Evolutionary conservation across 805 yeast genomes (phyloP), one percentile per base, ranked within the genome.

Genomic region (Suhomyces tanzawaensis): DNA sequence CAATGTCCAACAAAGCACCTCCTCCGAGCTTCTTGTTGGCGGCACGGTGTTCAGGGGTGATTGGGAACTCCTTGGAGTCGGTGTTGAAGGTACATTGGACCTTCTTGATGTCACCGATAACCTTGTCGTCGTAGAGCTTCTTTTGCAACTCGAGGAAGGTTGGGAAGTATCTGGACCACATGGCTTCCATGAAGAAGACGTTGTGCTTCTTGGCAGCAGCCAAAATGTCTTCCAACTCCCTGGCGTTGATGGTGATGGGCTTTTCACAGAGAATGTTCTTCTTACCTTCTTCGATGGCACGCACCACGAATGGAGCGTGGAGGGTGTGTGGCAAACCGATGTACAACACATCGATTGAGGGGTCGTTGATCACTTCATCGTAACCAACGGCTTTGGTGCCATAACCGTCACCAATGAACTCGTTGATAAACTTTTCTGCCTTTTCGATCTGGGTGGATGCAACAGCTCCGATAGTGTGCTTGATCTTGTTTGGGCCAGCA

Each of bases 161-260:
- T 2, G 83, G 83, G 60, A 74, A 71, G 45, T 71, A 75, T 34
- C 78, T 62, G 4, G 80, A 69, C 82, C 82, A 76, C 36, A 74
- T 69, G 4, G 76, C 84, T 53, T 79, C 85, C 81, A 79, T 72
- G 25, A 79, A 57, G 42, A 72, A 76, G 34, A 66, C 49, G 1
- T 63, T 60, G 51, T 69, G 66, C 38, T 52, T 42, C 46, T 61
- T 59, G 3, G 83, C 83, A 32, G 68, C 60, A 1, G 51, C 60
- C 34, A 66, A 53, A 8, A 77, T 49, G 28, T 64, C 70, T 19
- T 57, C 46, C 5, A 76, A 65, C 39, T 77, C 79, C 15, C 54
- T 53, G 3, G 55, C 57, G 43, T 74, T 76, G 35, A 77, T 66
- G 2, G 78, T 69, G 46, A 76, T 58, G 6, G 82, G 78, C 51